Base-by-base conservation (phyloP, 2,329 filamentous ascomycete species). In the Scopulariopsis brevicaulis region DNA sequence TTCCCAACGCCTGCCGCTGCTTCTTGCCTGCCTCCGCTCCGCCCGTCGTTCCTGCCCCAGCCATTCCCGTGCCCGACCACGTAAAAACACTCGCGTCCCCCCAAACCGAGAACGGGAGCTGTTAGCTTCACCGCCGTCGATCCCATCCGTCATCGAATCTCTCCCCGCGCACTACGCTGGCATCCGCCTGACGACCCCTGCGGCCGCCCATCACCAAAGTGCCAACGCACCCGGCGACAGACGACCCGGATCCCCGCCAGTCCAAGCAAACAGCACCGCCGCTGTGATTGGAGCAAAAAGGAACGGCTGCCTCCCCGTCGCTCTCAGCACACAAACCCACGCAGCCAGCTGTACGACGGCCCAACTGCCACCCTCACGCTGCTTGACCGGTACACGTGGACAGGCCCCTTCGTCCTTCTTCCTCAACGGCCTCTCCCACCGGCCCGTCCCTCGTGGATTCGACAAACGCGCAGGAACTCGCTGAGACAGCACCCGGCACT, bases 341-440 rank as follows among this genome's bases (percentile, higher is more conserved):
- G n/a, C 53, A 34, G 25, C 53, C 40, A 46, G 40, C 53, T 54
- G 53, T 54, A 37, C 53, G 8, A 54, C 53, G 53, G 53, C 53
- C 53, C 53, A 54, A 54, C 53, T 54, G 37, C 53, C 20, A 54
- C 53, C 53, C 37, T 22, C 32, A 24, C 53, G n/a, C 53, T 54
- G 53, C 18, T 54, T 18, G 32, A 54, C 53, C 28, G 15, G 56
- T 58, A 58, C 56, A 58, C 56, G 56, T 58, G 56, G 56, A 58
- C 51, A 8, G 35, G 24, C 37, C 11, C n/a, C 40, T 46, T 7
- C 25, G 20, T 4, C 34, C 15, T 4, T 54, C 22, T 20, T 34
- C 34, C 53, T 20, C 32, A n/a, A 22, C 7, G 46, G 46, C 20
- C 46, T 20, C 8, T 50, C 46, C 22, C 46, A 6, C 46, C 46